Base-by-base conservation (phyloP, 371 early-diverging fungal species). In the Syncephalastrum racemosum region DNA sequence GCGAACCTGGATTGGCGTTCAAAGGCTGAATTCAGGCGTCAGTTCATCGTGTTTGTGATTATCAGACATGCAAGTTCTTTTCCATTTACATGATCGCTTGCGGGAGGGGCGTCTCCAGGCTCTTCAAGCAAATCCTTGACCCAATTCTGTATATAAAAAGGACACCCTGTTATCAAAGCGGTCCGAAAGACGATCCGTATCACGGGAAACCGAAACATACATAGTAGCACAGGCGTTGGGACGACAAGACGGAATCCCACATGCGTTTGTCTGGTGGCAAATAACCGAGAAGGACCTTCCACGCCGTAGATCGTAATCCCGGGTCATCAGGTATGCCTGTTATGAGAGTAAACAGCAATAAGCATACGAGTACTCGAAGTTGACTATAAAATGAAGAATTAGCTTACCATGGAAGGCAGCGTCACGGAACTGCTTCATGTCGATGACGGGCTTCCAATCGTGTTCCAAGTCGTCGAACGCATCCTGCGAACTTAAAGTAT, bases 271-370 rank as follows among this genome's bases (percentile, higher is more conserved):
- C 89, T 25, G 80, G 73, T 23, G 94, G 92, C 51, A 92, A 62
- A 68, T 88, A 88, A 25, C 89, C 84, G 14, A 90, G 69, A 27
- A 93, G 66, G 23, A 89, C 79, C 74, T 87, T 90, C 90, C 90
- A 90, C 53, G 85, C 82, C 50, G 68, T 77, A 44, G 85, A 81
- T 49, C 89, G 82, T 44, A 86, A 67, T 22, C 87, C 82, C 8
- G 84, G 76, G 56, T 82, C 82, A 62, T 90, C 91, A 31, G 90
- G 89, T 58, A 89, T 87, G 13, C 90, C 90, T 90, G 39, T n/a
- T 18, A 3, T 49, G 56, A 46, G 46, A 31, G 36, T 12, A 31
- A 31, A 8, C 36, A 31, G 2, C 10, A 2, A 31, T 27, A 27
- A 27, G 27, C 27, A 27, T 6, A 7, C 36, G 36, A 31, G 36